Evolutionary conservation across 208 protist genomes (phyloP), one percentile per base, ranked within the genome.

Genomic region (Zelonia costaricensis): DNA sequence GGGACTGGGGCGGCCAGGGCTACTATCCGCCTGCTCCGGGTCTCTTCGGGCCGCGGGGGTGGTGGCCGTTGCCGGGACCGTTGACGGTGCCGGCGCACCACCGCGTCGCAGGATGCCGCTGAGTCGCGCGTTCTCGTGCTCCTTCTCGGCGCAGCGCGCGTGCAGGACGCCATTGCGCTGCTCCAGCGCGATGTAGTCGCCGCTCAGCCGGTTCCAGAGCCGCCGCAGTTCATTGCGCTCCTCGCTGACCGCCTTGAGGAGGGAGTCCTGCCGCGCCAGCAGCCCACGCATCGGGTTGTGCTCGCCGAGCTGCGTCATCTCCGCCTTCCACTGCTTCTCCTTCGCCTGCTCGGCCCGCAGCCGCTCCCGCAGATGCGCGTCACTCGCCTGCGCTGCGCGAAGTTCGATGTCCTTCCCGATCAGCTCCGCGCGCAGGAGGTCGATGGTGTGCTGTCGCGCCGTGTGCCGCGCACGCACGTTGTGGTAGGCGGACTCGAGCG

Each of bases 121-220:
- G 10, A 92, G 70, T 48, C 75, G 67, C 48, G 80, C 80, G 52
- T 87, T 88, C 54, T 86, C 80, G 51, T 80, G 73, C 62, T 88
- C 87, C 54, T 91, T 91, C 33, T 56, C 75, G 1, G 80, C 71
- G 45, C 87, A 93, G 9, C 87, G 83, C 45, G 82, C 83, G 62
- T 93, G 87, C 69, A 93, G 62, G 35, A 75, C 54, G 12, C 74
- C 82, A 53, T 91, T 93, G 56, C 83, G 80, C 31, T 75, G 65
- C 61, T 93, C 87, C 18, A 91, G 59, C 2, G 70, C 55, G 39
- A 86, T 78, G 69, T 89, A 93, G 45, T 93, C 78, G 16, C 66
- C 69, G 38, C 72, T 88, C 13, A 88, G 62, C 4, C 48, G 55
- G n/a, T 61, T 60, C 86, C 80, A 87, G 48, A 78, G 74, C 13